phyloP scores from a whole-genome alignment of 108 stramenopile species.

The Fistulifera pelliculosa region DNA sequence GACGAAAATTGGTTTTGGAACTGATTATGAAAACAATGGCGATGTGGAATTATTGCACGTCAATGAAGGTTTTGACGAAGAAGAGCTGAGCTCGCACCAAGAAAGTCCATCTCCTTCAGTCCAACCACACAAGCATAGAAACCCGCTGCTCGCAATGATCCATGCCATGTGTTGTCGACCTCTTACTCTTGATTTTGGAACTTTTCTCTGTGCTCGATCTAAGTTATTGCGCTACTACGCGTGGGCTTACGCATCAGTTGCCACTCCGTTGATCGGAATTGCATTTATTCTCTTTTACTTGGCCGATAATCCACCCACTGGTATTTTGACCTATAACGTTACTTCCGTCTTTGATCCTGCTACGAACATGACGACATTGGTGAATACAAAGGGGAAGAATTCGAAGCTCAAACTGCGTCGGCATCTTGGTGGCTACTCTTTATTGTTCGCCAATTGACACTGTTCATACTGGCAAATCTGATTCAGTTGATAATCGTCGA shows the following conservation, averaged over 20 bases:
- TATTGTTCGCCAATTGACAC: conserved; percentile 17
- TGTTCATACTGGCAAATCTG: conserved; percentile 11
- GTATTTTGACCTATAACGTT: background rate
- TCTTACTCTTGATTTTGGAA: no score
- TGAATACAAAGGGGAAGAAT: background rate
- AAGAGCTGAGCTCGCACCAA: no score
- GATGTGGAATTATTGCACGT: no score
- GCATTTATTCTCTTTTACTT: conserved; percentile 23
- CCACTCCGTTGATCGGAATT: conserved; percentile 11
- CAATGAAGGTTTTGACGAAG: no score
- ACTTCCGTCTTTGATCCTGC: background rate
- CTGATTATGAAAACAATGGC: no score
- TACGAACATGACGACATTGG: background rate
- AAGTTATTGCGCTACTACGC: no score
- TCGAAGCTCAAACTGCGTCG: background rate
- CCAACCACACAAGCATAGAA: no score
- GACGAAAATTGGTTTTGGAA: no score
- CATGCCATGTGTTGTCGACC: no score
- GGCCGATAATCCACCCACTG: conserved; percentile 18
- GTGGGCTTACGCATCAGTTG: background rate
- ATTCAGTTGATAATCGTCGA: conserved; percentile 27
- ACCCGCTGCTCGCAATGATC: no score
- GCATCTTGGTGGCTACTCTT: conserved; percentile 32
- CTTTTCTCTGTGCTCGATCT: no score
- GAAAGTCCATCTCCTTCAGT: no score